Base-by-base conservation (phyloP, 768 basidiomycete genomes). In the Pholiota microspora region DNA sequence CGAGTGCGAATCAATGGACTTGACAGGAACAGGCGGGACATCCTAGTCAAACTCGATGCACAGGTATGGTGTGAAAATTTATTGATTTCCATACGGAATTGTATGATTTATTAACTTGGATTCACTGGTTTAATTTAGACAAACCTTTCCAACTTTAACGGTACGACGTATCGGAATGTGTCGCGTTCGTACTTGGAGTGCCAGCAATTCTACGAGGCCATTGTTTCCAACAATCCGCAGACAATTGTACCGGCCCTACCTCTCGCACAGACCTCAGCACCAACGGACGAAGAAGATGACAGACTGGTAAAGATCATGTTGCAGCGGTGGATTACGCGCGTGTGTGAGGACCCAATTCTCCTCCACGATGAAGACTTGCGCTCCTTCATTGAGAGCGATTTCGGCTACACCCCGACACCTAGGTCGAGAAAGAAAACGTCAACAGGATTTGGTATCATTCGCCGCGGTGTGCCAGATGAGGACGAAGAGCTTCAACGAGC, bases 241-340 rank as follows among this genome's bases (percentile, higher is more conserved):
- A 96, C 95, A 24, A 97, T 99, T 62, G 79, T 98, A 13, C 93
- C 97, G 7, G 97, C 97, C 3, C 80, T 99, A 12, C 97, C 97
- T 1, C 80, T 98, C n/a, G 84, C 95, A 0, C 93, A 96, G 61
- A 98, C 95, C 0, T 98, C 95, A 10, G 97, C 97, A 2, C 89
- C 93, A 23, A 94, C 93, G 10, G 97, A 98, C 65, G 97, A 98
- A 72, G 97, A 98, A 71, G 97, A 99, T 69, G 97, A 98, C 69
- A 82, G 97, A 16, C 79, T 99, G 2, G 93, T 99, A 28, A 89
- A 89, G 67, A 89, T 95, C 56, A 93, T 95, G 82, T 77, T 98
- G 18, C 97, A 98, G 71, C 77, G 92, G 57, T 99, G 97, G 96
- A 81, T 97, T 51, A 86, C 91, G 9, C 78, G 97, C 53, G 84